These are phyloP conservation scores for Cladosporium colombiae DNA, from an alignment of 2,329 filamentous ascomycete species.

Conservation along the genomic window DNA sequence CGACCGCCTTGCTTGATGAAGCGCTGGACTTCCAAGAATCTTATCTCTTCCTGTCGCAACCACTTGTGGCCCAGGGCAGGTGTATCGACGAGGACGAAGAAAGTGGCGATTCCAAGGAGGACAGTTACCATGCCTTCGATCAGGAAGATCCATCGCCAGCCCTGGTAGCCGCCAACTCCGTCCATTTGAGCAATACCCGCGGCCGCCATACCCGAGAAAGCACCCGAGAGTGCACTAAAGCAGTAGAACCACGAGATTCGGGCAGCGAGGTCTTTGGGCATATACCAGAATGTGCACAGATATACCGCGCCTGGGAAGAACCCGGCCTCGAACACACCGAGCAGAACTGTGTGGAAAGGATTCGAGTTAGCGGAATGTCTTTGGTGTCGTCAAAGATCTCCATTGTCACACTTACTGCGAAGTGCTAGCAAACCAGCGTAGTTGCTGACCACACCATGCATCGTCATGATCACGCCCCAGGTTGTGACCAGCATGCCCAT, in stretches of 20 bases:
- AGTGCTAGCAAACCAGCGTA: conserved; percentile 36
- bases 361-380: neutral
- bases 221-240: conserved; percentile 47
- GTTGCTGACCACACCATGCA: conserved; percentile 69
- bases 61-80: conserved; percentile 54
- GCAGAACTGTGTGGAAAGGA: conserved; percentile 16
- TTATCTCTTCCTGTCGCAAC: conserved; percentile 47
- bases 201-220: conserved; percentile 51
- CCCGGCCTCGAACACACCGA: conserved; percentile 50
- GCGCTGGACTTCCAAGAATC: conserved; percentile 3
- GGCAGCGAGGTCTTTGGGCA: conserved; percentile 36
- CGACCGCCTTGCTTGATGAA: conserved; percentile 16
- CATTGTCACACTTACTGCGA: conserved; percentile 35
- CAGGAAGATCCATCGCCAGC: conserved; percentile 30
- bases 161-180: conserved; percentile 37
- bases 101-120: conserved; percentile 8
- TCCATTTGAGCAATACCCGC: conserved; percentile 48
- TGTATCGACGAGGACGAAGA: conserved; percentile 18
- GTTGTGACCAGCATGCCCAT: conserved; percentile 31
- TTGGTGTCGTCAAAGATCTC: neutral
- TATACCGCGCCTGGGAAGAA: conserved; percentile 53
- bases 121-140: conserved; percentile 36
- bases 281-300: conserved; percentile 35
- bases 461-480: conserved; percentile 64
- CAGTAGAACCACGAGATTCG: conserved; percentile 31